Base-by-base conservation (phyloP, 805 yeast species). In the Teunomyces aglyptinius region DNA sequence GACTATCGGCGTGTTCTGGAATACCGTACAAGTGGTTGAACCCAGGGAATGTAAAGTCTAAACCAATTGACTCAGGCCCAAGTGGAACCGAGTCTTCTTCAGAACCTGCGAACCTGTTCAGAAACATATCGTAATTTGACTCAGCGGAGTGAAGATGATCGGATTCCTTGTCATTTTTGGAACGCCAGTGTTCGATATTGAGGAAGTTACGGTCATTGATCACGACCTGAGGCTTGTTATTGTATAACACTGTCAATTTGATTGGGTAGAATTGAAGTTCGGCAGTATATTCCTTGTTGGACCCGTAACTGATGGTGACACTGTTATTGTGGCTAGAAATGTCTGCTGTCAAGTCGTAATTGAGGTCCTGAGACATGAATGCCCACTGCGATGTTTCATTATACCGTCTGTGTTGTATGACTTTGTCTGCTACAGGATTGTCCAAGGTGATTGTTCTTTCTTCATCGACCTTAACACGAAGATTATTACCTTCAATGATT, bases 1-100 rank as follows among this genome's bases (percentile, higher is more conserved):
- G 67, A 1, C 85, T 71, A 55, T 89, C 96, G 0, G 98, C 92
- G 59, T 94, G 99, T 64, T 94, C 99, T 0, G 99, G 98, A 38
- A 94, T 86, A n/a, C 99, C 99, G 63, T 80, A 94, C 1, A 89
- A 86, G 57, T 85, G 76, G 4, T 71, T 61, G 54, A 75, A 84
- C 0, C 81, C 83, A 2, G 66, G 59, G 53, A 94, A 83, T 0
- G 80, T 67, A 49, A 89, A 76, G 62, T 94, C 99, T 24, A 87
- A 53, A 0, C 85, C 97, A 20, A 94, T 75, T 0, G 97, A 81
- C 64, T 94, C 98, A 0, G 99, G 98, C 0, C 96, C 96, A 33
- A 86, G 67, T 6, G 90, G 89, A 10, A 86, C 53, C 3, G 73
- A 67, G 61, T 94, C 99, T 3, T 57, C 64, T 29, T 62, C 73